Evolutionary conservation across 108 stramenopile genomes (phyloP), one percentile per base, ranked within the genome.

Genomic region (Aurantiochytrium sp.): DNA sequence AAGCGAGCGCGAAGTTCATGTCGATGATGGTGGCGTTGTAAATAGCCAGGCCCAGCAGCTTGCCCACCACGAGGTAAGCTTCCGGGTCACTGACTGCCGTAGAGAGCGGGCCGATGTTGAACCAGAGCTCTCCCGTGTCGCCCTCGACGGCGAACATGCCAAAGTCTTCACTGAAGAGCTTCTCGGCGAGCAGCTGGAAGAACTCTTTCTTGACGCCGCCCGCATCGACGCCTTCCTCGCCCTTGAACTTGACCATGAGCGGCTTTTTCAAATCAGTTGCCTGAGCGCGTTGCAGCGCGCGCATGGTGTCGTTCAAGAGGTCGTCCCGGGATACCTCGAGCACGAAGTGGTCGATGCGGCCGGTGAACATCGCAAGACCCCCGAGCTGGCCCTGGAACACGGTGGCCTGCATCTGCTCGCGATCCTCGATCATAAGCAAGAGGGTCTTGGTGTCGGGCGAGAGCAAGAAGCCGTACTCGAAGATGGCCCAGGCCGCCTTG

Each of bases 161-260:
- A 73, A 89, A 91, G 69, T 87, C 87, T 24, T 86, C 55, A 37
- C 69, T 53, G 37, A 92, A 69, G 30, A 90, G 89, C 5, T n/a
- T 15, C 37, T 15, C 52, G 37, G 65, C 12, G 12, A 42, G 68
- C 17, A 87, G 68, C 68, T 52, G 50, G 3, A 50, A 96, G 88
- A 97, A 98, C 90, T 98, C 97, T 88, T 96, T 96, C 2, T 94
- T 93, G 1, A 97, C 96, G 8, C 97, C 97, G 8, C 97, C 97
- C 10, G 96, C 96, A 91, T 98, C 97, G n/a, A 98, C 88, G 53
- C 96, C 97, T 30, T 96, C 96, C 90, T 98, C 97, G 24, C 94
- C 95, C 86, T 94, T 92, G 90, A 97, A 96, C 6, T 91, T 89
- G n/a, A 96, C 93, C 88, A 91, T 88, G 0, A 97, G 90, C 41